Conservation (phyloP, 2,329 filamentous ascomycete genomes). For the Neophaeococcomyces mojaviensis region DNA sequence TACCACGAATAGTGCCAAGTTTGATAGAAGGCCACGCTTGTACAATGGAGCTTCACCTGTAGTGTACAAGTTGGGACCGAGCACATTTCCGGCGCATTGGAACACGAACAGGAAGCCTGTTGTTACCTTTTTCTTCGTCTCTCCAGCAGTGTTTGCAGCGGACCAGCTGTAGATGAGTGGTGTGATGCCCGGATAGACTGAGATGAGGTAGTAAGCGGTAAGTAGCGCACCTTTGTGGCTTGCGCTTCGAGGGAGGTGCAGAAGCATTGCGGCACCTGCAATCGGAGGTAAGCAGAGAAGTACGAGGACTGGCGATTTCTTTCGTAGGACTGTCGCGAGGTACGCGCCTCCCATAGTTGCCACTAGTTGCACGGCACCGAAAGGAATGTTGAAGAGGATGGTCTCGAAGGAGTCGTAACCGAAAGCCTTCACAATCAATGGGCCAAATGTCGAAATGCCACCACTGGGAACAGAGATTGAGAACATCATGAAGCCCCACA, state of each 20-base stretch:
- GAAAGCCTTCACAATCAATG: constrained; percentile 21
- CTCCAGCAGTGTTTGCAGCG: constrained; percentile 54
- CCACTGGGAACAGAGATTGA: constrained; percentile 39
- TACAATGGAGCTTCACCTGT: constrained; percentile 54
- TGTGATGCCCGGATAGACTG: constrained; percentile 53
- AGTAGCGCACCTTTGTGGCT: constrained; percentile 45
- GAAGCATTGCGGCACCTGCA: constrained; percentile 48
- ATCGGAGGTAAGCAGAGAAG: constrained; percentile 52
- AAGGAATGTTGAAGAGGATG: constrained; percentile 22
- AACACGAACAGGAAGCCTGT: constrained; percentile 60
- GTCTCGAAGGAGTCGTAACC: constrained; percentile 19
- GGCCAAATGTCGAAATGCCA: constrained; percentile 20
- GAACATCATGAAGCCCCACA: constrained; percentile 49
- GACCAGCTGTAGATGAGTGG: constrained; percentile 67
- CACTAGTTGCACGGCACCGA: constrained; percentile 46
- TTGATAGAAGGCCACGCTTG: constrained; percentile 50
- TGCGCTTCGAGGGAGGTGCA: constrained; percentile 41
- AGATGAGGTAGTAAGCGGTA: constrained; percentile 52
- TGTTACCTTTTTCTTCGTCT: constrained; percentile 62
- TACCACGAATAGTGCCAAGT: constrained; percentile 54
- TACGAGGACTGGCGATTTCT: constrained; percentile 49
- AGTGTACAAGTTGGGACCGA: constrained; percentile 59
- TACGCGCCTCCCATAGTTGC: constrained; percentile 52
- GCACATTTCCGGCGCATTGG: constrained; percentile 55
- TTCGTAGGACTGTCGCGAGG: constrained; percentile 47